Percentiles rank a stretch among this genome's conserved stretches.
phyloP scores from a whole-genome alignment of 129 eudicot genomes.

The Escallonia herrerae region DNA sequence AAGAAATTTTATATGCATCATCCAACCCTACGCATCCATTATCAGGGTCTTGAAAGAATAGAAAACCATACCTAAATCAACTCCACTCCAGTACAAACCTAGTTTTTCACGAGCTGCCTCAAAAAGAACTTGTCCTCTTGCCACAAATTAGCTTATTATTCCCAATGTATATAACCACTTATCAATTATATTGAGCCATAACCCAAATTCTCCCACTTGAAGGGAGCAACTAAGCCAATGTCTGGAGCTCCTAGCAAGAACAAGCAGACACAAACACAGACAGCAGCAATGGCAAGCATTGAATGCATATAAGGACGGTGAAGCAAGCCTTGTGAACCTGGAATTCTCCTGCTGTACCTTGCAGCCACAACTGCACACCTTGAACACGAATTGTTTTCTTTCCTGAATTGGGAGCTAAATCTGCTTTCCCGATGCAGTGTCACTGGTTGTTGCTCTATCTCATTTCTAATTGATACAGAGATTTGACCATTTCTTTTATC shows the following conservation, averaged over 20 bases:
- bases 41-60: neutral
- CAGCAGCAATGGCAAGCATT: conserved; percentile 92
- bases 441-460: conserved; percentile 34
- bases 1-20: neutral
- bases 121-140: neutral
- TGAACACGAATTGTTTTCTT: conserved; percentile 43
- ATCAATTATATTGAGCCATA: conserved; percentile 49
- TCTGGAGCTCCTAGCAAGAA: conserved; percentile 67
- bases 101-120: neutral
- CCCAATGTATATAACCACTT: neutral
- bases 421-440: conserved; percentile 14
- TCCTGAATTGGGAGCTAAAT: conserved; percentile 21
- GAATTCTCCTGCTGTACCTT: conserved; percentile 38
- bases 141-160: neutral
- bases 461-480: conserved; percentile 46
- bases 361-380: conserved; percentile 47
- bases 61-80: neutral
- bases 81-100: neutral
- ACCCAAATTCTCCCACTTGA: conserved; percentile 68
- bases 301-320: conserved; percentile 82
- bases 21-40: neutral
- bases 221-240: conserved; percentile 49
- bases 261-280: conserved; percentile 92
- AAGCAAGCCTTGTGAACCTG: conserved; percentile 55
- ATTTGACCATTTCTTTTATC: conserved; percentile 56